Base-by-base conservation (phyloP, 2,329 filamentous ascomycete species). In the Neopestalotiopsis rosae region DNA sequence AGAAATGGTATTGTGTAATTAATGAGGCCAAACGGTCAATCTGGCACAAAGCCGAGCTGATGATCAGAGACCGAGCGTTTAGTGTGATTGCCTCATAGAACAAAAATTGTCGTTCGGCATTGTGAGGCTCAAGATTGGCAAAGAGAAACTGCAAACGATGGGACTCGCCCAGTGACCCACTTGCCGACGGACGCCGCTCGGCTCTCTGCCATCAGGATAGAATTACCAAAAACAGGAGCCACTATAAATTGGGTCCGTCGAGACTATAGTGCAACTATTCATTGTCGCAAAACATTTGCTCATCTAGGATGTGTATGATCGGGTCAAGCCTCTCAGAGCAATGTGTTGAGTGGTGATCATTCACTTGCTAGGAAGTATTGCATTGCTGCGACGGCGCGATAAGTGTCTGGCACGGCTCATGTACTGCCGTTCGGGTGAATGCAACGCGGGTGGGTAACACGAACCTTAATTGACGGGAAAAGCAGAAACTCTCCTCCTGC, bases 121-220 rank as follows among this genome's bases (percentile, higher is more conserved):
- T 59, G 12, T 34, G 28, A 59, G 57, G 57, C 57, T 59, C 57
- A 59, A 34, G 57, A 59, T 59, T 59, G 57, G 24, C 30, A 59
- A 59, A 52, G 45, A 52, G 45, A 52, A 24, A 52, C 45, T 4
- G 45, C 45, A 17, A 28, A 12, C 9, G 45, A 52, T 52, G 45
- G 42, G 45, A 17, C 45, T 52, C 45, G 17, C 45, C 24, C 20
- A 7, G 45, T 24, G 42, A 49, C 42, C 42, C 42, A 49, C 42
- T 49, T 49, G 42, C 45, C 45, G 45, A 52, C 45, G 45, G 45
- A 52, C 45, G 45, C 45, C 45, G 45, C 45, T 52, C 45, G 45
- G 45, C 45, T 52, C 14, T 52, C 45, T 52, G 45, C 17, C 45
- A 7, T 6, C 45, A 49, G 45, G 45, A 52, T 52, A 52, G 45